Evolutionary conservation across 2,329 filamentous ascomycete species (phyloP), one percentile per base, ranked within the genome.

Genomic region (Xylariaceae sp.): DNA sequence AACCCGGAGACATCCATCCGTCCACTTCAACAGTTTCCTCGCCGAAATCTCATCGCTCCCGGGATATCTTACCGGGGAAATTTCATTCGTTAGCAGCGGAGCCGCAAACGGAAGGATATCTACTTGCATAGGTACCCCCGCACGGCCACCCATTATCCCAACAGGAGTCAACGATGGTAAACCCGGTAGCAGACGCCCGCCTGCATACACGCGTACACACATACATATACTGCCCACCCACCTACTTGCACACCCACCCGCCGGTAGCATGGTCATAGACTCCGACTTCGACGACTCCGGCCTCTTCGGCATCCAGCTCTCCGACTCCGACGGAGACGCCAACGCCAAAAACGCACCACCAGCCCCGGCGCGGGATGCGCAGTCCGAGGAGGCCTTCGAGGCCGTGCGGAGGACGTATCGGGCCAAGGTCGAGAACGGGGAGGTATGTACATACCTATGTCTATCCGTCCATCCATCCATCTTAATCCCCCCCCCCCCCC

Each of bases 371-470:
- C 61, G 69, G 48, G 61, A 60, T 7, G 67, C 57, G 0, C 81
- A 84, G 65, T 76, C 81, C 0, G 80, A 84, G 56, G 76, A 75
- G 16, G 76, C 76, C 1, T 84, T 82, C 61, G 75, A 76, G 58
- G 71, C 68, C 4, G 71, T 85, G 2, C 78, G 76, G 66, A 67
- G 64, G 3, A 69, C 64, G 1, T 85, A 85, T 55, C 63, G 61
- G 16, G 73, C 73, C 20, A 83, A 81, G 61, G 65, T 83, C 40
- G 81, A 85, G 64, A 81, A 84, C 57, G 82, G 82, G 55, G 72
- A 84, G 62, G 82, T 83, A 65, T 59, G 74, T 67, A 32, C 23
- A 16, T 21, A 3, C 9, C 82, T 83, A 65, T 59, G 74, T 67
- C 32, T 29, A 16, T 21, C 6, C 9, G 9, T 37, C 3, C 32